Evolutionary conservation across 1,139 yeast species (phyloP), one percentile per base, ranked within the genome.

Genomic region (Taphrina confusa): DNA sequence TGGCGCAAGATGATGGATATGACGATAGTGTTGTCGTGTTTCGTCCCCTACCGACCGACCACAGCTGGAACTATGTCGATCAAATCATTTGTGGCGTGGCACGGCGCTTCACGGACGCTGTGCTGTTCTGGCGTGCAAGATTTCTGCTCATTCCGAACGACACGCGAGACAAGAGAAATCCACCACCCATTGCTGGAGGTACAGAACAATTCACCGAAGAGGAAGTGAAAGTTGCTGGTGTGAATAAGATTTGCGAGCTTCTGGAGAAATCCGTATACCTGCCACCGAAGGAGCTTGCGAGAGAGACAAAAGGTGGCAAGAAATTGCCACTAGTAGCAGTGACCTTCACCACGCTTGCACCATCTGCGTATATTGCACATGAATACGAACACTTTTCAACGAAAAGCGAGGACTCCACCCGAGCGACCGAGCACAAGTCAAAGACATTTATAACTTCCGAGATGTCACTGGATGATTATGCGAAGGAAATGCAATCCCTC

Each of bases 51-150:
- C 39, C 49, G 0, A 31, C 42, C 27, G 45, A 54, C 16, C 81
- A 83, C 64, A 90, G 91, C 65, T 94, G 98, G 98, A 91, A 91
- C 68, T 86, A 85, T 65, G 78, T 90, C 64, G 99, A 94, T 73
- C 97, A 90, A 69, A 79, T 82, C 25, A 73, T 92, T 23, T 96
- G 97, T 0, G 98, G 98, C 0, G 88, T 85, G 71, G 90, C 85
- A 37, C 95, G 88, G 67, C 80, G 82, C 1, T 75, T 67, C 79
- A 81, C 25, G 78, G 73, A 82, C 39, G 79, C 78, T n/a, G 77
- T 80, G 57, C 80, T 80, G 61, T 80, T 81, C 54, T 86, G 83
- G 70, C 77, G 85, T 61, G 81, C 91, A 72, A 86, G 94, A 68
- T 88, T 90, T 71, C 96, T 90, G 8, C 78, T 92, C 31, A 68